These are phyloP conservation scores for Apiospora phragmitis DNA, from an alignment of 2,329 filamentous ascomycete species.

Conservation along the genomic window DNA sequence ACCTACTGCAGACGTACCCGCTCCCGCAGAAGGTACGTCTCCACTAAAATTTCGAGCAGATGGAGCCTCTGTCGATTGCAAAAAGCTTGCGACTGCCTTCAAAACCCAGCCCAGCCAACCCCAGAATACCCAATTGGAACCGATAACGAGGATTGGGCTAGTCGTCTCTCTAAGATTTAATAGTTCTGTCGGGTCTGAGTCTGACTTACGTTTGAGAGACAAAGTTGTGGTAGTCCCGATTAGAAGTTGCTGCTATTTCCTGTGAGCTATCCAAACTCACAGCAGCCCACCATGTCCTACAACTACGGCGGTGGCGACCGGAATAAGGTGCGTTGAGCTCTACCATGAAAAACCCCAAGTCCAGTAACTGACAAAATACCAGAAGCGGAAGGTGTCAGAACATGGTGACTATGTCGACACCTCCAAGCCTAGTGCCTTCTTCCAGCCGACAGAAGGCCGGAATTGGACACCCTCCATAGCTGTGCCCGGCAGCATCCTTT, in stretches of 20 bases:
- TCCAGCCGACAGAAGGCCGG: constrained; percentile 62
- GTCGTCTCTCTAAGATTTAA: not conserved
- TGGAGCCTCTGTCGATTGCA: not conserved
- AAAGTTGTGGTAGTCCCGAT: not conserved
- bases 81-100: not conserved
- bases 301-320: not conserved
- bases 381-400: constrained; percentile 54
- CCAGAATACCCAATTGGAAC: not conserved
- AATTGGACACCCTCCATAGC: constrained; percentile 77
- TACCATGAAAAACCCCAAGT: no score
- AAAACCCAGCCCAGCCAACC: not conserved
- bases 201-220: not conserved
- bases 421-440: constrained; percentile 69
- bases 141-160: not conserved
- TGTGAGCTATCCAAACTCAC: not conserved
- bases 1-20: not conserved
- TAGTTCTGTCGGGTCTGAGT: no score
- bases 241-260: not conserved
- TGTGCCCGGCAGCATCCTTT: constrained; percentile 74
- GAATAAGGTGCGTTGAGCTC: not conserved
- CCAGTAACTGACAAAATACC: not conserved
- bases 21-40: not conserved
- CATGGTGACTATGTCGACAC: constrained; percentile 48
- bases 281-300: not conserved
- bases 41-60: constrained; percentile 1